A percentile compares a stretch with the other conserved stretches of the same genome.
phyloP scores from a whole-genome alignment of 164 flowering plant species.

The Chloranthus sessilifolius region DNA sequence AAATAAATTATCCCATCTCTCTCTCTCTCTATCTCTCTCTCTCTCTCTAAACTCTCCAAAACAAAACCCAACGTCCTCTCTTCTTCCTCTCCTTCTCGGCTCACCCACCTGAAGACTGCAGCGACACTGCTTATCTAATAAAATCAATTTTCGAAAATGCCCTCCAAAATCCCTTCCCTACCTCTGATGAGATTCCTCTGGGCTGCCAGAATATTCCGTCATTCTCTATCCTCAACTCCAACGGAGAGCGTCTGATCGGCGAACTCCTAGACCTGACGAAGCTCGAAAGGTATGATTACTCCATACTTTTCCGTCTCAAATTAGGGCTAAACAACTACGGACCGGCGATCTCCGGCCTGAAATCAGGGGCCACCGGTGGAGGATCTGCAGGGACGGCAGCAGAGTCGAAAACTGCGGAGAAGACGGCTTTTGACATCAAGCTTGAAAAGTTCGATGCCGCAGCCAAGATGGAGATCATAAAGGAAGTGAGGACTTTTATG shows the following conservation, averaged over 20 bases:
- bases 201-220: background rate
- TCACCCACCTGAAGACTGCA: no score
- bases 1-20: no score
- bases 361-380: constrained; percentile 14
- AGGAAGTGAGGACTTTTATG: constrained; percentile 65
- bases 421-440: constrained; percentile 60
- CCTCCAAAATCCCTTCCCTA: constrained; percentile 5
- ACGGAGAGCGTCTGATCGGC: constrained; percentile 49
- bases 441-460: constrained; percentile 63
- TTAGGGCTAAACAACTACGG: constrained; percentile 51
- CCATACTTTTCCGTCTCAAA: constrained; percentile 47
- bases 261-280: constrained; percentile 53
- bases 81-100: no score
- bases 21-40: no score
- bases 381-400: constrained; percentile 19
- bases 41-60: no score
- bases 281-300: constrained; percentile 53
- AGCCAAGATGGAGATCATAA: constrained; percentile 62
- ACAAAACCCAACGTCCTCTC: no score
- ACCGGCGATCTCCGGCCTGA: constrained; percentile 31
- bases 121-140: no score
- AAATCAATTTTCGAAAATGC: no score
- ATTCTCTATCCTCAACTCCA: constrained; percentile 11
- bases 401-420: constrained; percentile 37
- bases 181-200: constrained; percentile 1